These are phyloP conservation scores for Sporothrix brunneoviolacea DNA, from an alignment of 2,329 filamentous ascomycete species.

Conservation along the genomic window DNA sequence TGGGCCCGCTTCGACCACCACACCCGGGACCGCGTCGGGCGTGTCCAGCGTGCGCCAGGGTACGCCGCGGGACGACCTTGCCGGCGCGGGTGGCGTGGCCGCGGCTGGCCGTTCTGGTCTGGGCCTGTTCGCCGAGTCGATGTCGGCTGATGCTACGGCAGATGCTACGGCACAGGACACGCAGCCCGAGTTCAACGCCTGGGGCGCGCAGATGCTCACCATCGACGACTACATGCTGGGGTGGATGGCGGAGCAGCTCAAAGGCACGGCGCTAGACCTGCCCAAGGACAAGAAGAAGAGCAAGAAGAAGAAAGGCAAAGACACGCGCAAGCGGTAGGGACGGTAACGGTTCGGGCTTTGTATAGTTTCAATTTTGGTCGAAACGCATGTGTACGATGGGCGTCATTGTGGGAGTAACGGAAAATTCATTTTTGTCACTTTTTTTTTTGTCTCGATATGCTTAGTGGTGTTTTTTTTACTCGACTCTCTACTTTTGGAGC, in stretches of 20 bases:
- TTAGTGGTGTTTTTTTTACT: background rate
- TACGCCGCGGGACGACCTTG: slow-evolving; percentile 39
- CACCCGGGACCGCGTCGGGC: slow-evolving; percentile 34
- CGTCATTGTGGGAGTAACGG: too few relatives aligned
- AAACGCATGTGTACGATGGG: too few relatives aligned
- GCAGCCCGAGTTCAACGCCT: slow-evolving; percentile 49
- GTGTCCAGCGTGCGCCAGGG: slow-evolving; percentile 45
- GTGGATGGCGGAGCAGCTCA: slow-evolving; percentile 57
- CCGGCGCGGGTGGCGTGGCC: slow-evolving; percentile 11
- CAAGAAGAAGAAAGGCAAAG: slow-evolving; percentile 53
- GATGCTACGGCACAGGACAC: background rate
- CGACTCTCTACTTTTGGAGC: too few relatives aligned
- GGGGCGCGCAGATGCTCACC: slow-evolving; percentile 49
- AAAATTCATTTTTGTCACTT: too few relatives aligned
- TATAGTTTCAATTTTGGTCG: too few relatives aligned
- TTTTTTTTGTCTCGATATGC: background rate
- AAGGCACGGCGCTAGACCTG: slow-evolving; percentile 53
- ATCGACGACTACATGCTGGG: slow-evolving; percentile 72
- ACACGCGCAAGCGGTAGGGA: slow-evolving; percentile 43
- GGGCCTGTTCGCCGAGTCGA: slow-evolving; percentile 32
- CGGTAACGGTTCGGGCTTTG: background rate
- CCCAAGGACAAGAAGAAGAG: slow-evolving; percentile 59
- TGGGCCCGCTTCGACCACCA: slow-evolving; percentile 40
- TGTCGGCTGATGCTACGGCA: slow-evolving; percentile 19
- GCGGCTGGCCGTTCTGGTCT: slow-evolving; percentile 28